A percentile compares a stretch with the other conserved stretches of the same genome.
Conservation (phyloP, 2,329 filamentous ascomycete genomes). For the Aspergillus pseudoviridinutans region DNA sequence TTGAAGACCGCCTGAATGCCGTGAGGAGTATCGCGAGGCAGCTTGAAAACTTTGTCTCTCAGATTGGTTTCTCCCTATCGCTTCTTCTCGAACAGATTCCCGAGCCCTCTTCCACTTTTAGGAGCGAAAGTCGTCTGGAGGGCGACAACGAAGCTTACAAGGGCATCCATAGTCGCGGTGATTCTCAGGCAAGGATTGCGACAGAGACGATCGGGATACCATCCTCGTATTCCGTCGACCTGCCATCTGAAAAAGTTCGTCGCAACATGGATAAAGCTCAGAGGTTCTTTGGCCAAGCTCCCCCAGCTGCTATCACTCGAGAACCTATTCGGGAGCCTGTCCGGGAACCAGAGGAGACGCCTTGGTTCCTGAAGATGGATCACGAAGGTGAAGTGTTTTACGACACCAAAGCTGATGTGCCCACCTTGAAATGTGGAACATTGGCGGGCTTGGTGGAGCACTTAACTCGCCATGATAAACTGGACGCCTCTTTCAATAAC, state of each 20-base stretch:
- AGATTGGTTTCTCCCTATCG: slow-evolving; percentile 83
- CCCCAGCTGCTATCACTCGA: slow-evolving; percentile 37
- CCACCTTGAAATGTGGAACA: slow-evolving; percentile 82
- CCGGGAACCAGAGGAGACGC: slow-evolving; percentile 67
- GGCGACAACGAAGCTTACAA: slow-evolving; percentile 24
- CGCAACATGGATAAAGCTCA: slow-evolving; percentile 46
- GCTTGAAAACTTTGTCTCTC: slow-evolving; percentile 79
- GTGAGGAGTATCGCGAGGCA: slow-evolving; percentile 74
- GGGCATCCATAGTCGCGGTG: slow-evolving; percentile 24
- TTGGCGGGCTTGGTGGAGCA: slow-evolving; percentile 88
- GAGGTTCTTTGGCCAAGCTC: slow-evolving; percentile 46
- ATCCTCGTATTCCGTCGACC: slow-evolving; percentile 37
- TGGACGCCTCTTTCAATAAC: slow-evolving; percentile 93
- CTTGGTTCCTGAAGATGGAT: slow-evolving; percentile 80
- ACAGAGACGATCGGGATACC: slow-evolving; percentile 43
- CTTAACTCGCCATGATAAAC: slow-evolving; percentile 89
- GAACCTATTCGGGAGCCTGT: slow-evolving; percentile 40
- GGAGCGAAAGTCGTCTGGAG: slow-evolving; percentile 36
- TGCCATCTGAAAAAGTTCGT: slow-evolving; percentile 36
- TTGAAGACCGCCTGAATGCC: slow-evolving; percentile 80
- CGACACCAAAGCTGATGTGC: slow-evolving; percentile 73
- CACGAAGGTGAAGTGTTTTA: slow-evolving; percentile 86
- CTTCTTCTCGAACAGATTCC: slow-evolving; percentile 78
- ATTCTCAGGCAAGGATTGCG: slow-evolving; percentile 35
- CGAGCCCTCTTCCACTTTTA: slow-evolving; percentile 46